Evolutionary conservation across 495 filamentous ascomycete genomes (phyloP).

Genomic region (Haplographium delicatum): DNA sequence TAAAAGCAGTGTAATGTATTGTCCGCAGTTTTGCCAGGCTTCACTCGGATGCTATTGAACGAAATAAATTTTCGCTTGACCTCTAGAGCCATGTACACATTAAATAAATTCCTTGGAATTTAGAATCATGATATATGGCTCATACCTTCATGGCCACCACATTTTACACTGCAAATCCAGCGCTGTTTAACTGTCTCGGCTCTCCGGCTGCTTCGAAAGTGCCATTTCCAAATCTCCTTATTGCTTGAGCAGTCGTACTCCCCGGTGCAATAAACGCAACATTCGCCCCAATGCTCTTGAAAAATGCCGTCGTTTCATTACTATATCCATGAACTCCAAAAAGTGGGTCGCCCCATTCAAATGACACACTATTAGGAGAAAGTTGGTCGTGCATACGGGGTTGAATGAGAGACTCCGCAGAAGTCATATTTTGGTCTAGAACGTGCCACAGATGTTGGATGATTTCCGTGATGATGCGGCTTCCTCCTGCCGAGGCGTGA

Average conservation of each 20-base stretch:
- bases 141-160: too few relatives aligned
- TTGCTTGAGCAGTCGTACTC: constrained; percentile 63
- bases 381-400: constrained; percentile 83
- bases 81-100: too few relatives aligned
- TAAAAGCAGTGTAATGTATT: too few relatives aligned
- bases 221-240: constrained; percentile 64
- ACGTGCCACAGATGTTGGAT: constrained; percentile 72
- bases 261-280: constrained; percentile 67
- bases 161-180: constrained; percentile 47
- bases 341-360: constrained; percentile 52
- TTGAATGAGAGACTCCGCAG: constrained; percentile 54
- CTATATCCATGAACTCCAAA: constrained; percentile 41
- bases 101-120: too few relatives aligned
- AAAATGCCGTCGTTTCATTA: constrained; percentile 58
- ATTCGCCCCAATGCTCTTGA: constrained; percentile 64
- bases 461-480: constrained; percentile 78
- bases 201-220: constrained; percentile 65
- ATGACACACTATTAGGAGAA: constrained; percentile 58
- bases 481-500: constrained; percentile 81
- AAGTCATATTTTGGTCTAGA: constrained; percentile 56
- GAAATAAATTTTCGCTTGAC: too few relatives aligned
- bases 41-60: too few relatives aligned
- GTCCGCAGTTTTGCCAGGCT: too few relatives aligned
- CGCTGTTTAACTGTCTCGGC: constrained; percentile 67
- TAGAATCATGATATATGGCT: too few relatives aligned